A percentile compares a stretch with the other conserved stretches of the same genome.
Evolutionary conservation across 2,329 filamentous ascomycete species (phyloP).

Genomic region (Aspergillus costaricaensis): DNA sequence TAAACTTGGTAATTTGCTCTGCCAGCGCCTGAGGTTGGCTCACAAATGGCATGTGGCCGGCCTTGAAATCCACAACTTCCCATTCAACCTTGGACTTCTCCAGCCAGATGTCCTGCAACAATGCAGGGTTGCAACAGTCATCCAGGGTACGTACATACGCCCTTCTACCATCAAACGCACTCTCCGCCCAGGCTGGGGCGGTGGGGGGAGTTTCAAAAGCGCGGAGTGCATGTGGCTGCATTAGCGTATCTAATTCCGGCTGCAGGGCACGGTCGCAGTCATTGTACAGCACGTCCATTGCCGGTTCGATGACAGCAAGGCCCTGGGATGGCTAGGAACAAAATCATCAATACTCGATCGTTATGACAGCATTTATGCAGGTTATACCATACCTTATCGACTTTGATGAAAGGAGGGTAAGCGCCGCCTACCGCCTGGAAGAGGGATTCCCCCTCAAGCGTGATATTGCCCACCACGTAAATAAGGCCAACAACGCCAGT

Average conservation of each 20-base stretch:
- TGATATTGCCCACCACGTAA: conserved; percentile 11
- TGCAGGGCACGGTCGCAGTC: conserved; percentile 8
- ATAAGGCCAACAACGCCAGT: conserved; percentile 7
- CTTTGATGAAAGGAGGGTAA: conserved; percentile 13
- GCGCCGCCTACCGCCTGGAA: conserved; percentile 9
- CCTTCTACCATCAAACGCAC: conserved; percentile 10
- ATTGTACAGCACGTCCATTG: conserved; percentile 11
- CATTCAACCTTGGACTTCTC: conserved; percentile 12
- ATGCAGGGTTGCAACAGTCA: conserved; percentile 8
- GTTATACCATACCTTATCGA: conserved; percentile 2
- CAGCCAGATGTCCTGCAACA: conserved; percentile 10
- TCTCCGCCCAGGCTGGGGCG: conserved; percentile 11
- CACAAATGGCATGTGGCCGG: conserved; percentile 11
- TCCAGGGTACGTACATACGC: conserved; percentile 10
- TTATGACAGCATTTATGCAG: not conserved
- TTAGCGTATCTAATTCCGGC: conserved; percentile 1
- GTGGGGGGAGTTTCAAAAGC: conserved; percentile 9
- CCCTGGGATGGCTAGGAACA: conserved; percentile 7
- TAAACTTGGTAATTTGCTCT: conserved; percentile 7
- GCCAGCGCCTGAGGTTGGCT: conserved; percentile 8
- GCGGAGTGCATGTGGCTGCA: conserved; percentile 11
- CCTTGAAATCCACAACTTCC: conserved; percentile 13
- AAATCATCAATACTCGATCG: not conserved
- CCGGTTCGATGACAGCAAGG: conserved; percentile 7
- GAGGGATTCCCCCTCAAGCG: conserved; percentile 8